These are phyloP conservation scores for Silene conica DNA, from an alignment of 148 eudicot species.

Conservation along the genomic window DNA sequence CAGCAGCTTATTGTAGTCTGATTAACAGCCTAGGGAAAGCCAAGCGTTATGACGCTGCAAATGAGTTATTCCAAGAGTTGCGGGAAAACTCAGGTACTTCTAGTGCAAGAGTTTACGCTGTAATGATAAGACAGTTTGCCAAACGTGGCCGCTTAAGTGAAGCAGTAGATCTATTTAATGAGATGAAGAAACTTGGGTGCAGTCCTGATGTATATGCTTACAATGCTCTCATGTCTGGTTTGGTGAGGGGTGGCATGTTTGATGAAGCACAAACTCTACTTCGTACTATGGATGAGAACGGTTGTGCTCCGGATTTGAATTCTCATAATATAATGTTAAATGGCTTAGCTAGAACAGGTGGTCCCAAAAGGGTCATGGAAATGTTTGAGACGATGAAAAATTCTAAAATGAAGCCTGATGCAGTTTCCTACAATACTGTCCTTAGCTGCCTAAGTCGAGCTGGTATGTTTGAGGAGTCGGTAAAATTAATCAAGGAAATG, in stretches of 20 bases:
- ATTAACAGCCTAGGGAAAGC: conserved; percentile 82
- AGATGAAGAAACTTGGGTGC: conserved; percentile 79
- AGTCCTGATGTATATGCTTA: conserved; percentile 72
- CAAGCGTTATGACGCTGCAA: conserved; percentile 88
- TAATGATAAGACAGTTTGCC: conserved; percentile 93
- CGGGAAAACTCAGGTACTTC: conserved; percentile 83
- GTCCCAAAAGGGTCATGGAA: conserved; percentile 64
- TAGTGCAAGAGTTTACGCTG: conserved; percentile 86
- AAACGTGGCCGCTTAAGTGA: conserved; percentile 65
- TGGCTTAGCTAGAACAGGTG: conserved; percentile 74
- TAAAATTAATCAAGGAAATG: conserved; percentile 91
- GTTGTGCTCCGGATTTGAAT: conserved; percentile 74
- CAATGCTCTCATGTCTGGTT: conserved; percentile 91
- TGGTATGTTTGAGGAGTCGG: conserved; percentile 98
- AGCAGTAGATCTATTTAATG: conserved; percentile 74
- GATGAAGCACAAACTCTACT: conserved; percentile 75
- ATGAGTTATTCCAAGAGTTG: conserved; percentile 87
- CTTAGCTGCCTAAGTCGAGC: conserved; percentile 90
- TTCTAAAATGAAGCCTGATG: conserved; percentile 64
- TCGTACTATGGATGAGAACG: conserved; percentile 65
- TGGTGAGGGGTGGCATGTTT: conserved; percentile 74
- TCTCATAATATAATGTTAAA: conserved; percentile 79
- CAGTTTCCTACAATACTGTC: conserved; percentile 81
- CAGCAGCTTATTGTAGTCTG: conserved; percentile 95
- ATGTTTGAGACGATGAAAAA: conserved; percentile 71